Base-by-base conservation (phyloP, 2,329 filamentous ascomycete species). In the Alternaria arbusti region DNA sequence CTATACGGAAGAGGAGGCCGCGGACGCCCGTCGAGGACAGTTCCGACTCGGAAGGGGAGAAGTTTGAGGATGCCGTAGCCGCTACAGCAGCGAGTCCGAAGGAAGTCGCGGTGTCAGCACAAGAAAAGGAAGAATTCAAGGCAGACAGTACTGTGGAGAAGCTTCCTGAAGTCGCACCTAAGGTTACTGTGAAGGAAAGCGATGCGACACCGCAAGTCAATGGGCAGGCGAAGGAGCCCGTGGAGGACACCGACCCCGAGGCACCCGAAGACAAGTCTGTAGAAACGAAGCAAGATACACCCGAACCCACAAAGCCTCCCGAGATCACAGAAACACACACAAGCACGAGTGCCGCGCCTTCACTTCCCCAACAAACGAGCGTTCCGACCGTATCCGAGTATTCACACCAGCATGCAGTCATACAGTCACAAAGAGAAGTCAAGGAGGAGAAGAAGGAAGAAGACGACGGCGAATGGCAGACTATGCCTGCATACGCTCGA, bases 401-500 rank as follows among this genome's bases (percentile, higher is more conserved):
- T 85, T 98, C 96, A 1, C 95, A 99, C 77, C 94, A 97, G 80
- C 89, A 90, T 68, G 82, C 94, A 52, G 86, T 89, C 10, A 82
- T 86, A 15, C 84, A 88, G 15, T 66, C 84, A 7, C 75, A 70
- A 6, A 62, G 74, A 45, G 77, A 87, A 12, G 20, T 20, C 56
- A 63, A 59, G 25, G 78, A 82, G 12, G 82, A 86, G 49, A 82
- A 85, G 12, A 80, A 86, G 3, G 83, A 87, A 5, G 83, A 87
- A 4, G 91, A 92, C 20, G 85, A 88, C 11, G 88, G 88, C 6
- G 91, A 91, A n/a, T 99, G 96, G 96, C 93, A 97, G 82, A 87
- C 89, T 3, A 99, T 99, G 96, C 96, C 95, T 2, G 89, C 96
- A 1, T 93, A 94, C 74, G 96, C 94, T 8, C 91, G 91, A 40